Evolutionary conservation across 306 rosid species (phyloP).

Genomic region (Acmispon strigosus): DNA sequence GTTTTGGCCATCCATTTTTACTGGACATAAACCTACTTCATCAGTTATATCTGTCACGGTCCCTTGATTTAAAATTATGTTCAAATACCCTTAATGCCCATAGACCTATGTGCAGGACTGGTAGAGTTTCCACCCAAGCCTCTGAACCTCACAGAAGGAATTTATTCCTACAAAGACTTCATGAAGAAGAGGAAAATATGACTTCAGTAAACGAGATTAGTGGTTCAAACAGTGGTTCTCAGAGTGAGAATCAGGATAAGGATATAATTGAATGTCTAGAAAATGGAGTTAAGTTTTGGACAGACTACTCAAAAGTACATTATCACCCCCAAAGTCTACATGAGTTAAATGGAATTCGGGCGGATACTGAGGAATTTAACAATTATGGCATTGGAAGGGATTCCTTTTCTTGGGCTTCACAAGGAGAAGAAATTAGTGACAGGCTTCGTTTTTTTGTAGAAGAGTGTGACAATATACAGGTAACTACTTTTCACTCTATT

Average conservation of each 20-base stretch:
- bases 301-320: slow-evolving; percentile 92
- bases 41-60: neutral
- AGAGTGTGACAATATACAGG: slow-evolving; percentile 93
- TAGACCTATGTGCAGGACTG: slow-evolving; percentile 57
- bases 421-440: slow-evolving; percentile 75
- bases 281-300: slow-evolving; percentile 64
- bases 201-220: slow-evolving; percentile 23
- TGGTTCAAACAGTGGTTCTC: slow-evolving; percentile 19
- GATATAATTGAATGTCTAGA: slow-evolving; percentile 62
- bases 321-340: slow-evolving; percentile 78
- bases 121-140: slow-evolving; percentile 57
- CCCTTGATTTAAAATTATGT: slow-evolving; percentile 3
- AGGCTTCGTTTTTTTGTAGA: slow-evolving; percentile 83
- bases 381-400: slow-evolving; percentile 81
- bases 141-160: slow-evolving; percentile 53
- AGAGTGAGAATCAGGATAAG: slow-evolving; percentile 45
- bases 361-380: slow-evolving; percentile 50
- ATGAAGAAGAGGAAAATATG: slow-evolving; percentile 44
- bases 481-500: slow-evolving; percentile 16
- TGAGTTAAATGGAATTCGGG: slow-evolving; percentile 69
- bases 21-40: neutral
- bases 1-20: neutral
- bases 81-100: slow-evolving; percentile 17
- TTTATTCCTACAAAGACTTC: slow-evolving; percentile 68
- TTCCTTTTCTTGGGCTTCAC: slow-evolving; percentile 50